phyloP scores from a whole-genome alignment of 805 yeast genomes.

The Metschnikowia rubicola region DNA sequence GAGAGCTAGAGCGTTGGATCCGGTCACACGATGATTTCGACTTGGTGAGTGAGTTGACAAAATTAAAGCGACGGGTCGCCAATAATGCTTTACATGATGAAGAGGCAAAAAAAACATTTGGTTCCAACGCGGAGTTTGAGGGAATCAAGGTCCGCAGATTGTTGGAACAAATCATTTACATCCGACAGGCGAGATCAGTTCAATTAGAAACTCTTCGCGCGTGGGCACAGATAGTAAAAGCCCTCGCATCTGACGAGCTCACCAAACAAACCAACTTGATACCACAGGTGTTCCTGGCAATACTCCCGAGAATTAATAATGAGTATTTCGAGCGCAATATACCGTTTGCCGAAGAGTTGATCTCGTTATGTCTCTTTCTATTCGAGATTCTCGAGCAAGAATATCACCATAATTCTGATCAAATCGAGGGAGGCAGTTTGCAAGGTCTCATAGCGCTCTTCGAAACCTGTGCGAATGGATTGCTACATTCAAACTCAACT shows the following conservation, averaged over 20 bases:
- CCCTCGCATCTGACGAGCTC: slow-evolving; percentile 59
- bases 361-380: slow-evolving; percentile 69
- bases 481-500: slow-evolving; percentile 66
- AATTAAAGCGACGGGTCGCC: slow-evolving; percentile 22
- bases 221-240: slow-evolving; percentile 80
- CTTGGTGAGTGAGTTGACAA: slow-evolving; percentile 24
- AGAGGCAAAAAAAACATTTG: slow-evolving; percentile 22
- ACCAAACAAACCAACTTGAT: slow-evolving; percentile 49
- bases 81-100: slow-evolving; percentile 11
- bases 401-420: neutral
- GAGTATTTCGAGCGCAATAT: slow-evolving; percentile 68
- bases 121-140: slow-evolving; percentile 26
- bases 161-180: slow-evolving; percentile 45
- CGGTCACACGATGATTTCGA: neutral
- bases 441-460: slow-evolving; percentile 66
- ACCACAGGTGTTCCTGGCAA: slow-evolving; percentile 68
- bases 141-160: slow-evolving; percentile 31
- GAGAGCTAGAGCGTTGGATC: slow-evolving; percentile 25
- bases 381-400: slow-evolving; percentile 50
- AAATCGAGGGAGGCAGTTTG: slow-evolving; percentile 13
- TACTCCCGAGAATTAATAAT: slow-evolving; percentile 66
- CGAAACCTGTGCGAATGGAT: slow-evolving; percentile 69
- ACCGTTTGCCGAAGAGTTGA: slow-evolving; percentile 68
- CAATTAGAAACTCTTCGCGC: slow-evolving; percentile 68
- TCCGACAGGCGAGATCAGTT: slow-evolving; percentile 43